A percentile compares a stretch with the other conserved stretches of the same genome.
Evolutionary conservation across 805 yeast species (phyloP).

Genomic region (Ogataea nonfermentans): DNA sequence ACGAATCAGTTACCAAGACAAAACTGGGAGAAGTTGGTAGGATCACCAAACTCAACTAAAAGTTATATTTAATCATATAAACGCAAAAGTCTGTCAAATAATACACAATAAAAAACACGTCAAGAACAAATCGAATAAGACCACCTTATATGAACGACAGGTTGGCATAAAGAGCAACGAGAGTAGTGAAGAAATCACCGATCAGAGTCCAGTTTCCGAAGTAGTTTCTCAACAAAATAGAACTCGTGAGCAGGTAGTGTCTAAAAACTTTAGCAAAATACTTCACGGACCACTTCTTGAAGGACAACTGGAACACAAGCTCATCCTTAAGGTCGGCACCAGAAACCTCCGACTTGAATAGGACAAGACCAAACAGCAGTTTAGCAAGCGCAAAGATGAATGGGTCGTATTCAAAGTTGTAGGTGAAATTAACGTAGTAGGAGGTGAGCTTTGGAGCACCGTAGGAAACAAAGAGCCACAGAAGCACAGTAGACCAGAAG

Average conservation of each 20-base stretch:
- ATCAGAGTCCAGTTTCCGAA: conserved; percentile 50
- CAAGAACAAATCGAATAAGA: conserved; percentile 9
- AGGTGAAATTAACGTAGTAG: conserved; percentile 53
- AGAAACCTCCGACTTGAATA: conserved; percentile 31
- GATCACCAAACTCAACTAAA: conserved; percentile 2
- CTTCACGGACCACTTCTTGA: conserved; percentile 30
- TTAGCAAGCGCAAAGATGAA: conserved; percentile 47
- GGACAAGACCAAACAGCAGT: conserved; percentile 38
- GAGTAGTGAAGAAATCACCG: conserved; percentile 44
- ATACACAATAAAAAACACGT: conserved; percentile 13
- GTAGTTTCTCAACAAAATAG: conserved; percentile 38
- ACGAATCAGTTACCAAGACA: conserved; percentile 20
- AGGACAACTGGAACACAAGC: conserved; percentile 32
- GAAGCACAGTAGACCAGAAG: conserved; percentile 33
- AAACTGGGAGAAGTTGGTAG: conserved; percentile 13
- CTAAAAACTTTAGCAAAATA: conserved; percentile 13
- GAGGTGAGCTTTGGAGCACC: conserved; percentile 42
- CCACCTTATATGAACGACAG: conserved; percentile 29
- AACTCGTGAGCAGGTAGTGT: conserved; percentile 32
- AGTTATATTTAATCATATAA: conserved; percentile 4
- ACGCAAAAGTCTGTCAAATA: conserved; percentile 16
- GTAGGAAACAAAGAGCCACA: conserved; percentile 44
- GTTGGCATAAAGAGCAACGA: conserved; percentile 49
- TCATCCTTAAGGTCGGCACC: conserved; percentile 27
- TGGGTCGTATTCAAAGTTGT: conserved; percentile 54